A percentile compares a stretch with the other conserved stretches of the same genome.
These are phyloP conservation scores for Salicornia ramosissima DNA, from an alignment of 148 eudicot species.

Conservation along the genomic window DNA sequence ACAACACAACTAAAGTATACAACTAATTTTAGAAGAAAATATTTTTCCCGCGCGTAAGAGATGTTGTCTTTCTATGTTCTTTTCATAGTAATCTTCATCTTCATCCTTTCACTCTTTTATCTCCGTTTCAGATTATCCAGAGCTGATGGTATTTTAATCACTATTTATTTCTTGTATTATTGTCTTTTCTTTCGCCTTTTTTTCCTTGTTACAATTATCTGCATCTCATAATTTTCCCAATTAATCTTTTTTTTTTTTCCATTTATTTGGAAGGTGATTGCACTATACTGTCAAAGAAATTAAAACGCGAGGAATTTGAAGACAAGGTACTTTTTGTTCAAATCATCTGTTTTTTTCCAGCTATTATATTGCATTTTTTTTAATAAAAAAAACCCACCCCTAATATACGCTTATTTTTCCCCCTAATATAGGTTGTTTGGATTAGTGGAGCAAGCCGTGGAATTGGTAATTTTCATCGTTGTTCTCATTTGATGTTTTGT, in stretches of 20 bases:
- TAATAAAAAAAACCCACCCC: not conserved
- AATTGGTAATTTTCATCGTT: conserved; percentile 46
- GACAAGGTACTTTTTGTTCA: conserved; percentile 45
- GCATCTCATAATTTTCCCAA: no score
- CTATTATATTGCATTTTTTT: not conserved
- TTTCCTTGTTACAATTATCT: not conserved
- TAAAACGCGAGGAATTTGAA: conserved; percentile 62
- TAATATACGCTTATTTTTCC: conserved; percentile 12
- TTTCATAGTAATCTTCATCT: conserved; percentile 20
- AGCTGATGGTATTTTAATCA: conserved; percentile 48
- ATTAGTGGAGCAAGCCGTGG: conserved; percentile 99
- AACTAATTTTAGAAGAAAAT: no score
- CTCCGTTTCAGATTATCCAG: conserved; percentile 44
- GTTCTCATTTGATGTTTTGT: no score
- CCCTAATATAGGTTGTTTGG: conserved; percentile 81
- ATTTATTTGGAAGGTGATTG: no score
- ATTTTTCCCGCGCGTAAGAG: no score
- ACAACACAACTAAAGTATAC: no score
- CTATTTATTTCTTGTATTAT: no score
- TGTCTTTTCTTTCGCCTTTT: no score
- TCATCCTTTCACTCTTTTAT: conserved; percentile 25
- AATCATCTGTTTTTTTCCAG: not conserved
- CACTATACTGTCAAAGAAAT: conserved; percentile 62
- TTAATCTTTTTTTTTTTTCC: not conserved
- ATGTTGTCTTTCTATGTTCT: conserved; percentile 21